These are phyloP conservation scores for Takakia lepidozioides DNA, from an alignment of 225 moss, liverwort and hornwort genomes.

Conservation along the genomic window DNA sequence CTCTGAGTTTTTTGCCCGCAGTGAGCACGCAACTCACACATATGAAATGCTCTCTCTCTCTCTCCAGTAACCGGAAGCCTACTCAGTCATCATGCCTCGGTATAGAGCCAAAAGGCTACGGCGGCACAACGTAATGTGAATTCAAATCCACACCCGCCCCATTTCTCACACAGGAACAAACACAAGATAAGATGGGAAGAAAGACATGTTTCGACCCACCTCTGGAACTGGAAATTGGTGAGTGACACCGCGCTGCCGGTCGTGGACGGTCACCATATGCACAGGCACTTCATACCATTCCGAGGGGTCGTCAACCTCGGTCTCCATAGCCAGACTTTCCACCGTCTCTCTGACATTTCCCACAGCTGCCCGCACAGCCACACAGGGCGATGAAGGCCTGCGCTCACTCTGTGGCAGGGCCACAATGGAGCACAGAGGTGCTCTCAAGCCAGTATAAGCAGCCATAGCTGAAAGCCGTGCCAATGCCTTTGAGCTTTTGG, in stretches of 20 bases:
- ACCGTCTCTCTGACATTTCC: neutral
- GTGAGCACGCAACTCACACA: no score
- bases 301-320: slow-evolving; percentile 7
- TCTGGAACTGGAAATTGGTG: slow-evolving; percentile 87
- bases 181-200: neutral
- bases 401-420: no score
- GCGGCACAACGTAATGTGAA: no score
- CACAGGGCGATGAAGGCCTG: no score
- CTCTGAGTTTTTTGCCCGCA: no score
- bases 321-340: neutral
- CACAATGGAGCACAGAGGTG: no score
- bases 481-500: no score
- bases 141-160: neutral
- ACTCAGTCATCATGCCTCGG: neutral
- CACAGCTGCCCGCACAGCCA: neutral
- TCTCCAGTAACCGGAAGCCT: neutral
- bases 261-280: slow-evolving; percentile 77
- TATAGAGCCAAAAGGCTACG: neutral
- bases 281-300: slow-evolving; percentile 50
- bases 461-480: no score
- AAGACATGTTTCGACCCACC: slow-evolving; percentile 36
- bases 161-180: neutral
- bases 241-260: slow-evolving; percentile 79
- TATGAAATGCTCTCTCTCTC: no score
- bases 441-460: no score